phyloP scores from a whole-genome alignment of 2,329 filamentous ascomycete genomes.

The Metarhizium anisopliae region DNA sequence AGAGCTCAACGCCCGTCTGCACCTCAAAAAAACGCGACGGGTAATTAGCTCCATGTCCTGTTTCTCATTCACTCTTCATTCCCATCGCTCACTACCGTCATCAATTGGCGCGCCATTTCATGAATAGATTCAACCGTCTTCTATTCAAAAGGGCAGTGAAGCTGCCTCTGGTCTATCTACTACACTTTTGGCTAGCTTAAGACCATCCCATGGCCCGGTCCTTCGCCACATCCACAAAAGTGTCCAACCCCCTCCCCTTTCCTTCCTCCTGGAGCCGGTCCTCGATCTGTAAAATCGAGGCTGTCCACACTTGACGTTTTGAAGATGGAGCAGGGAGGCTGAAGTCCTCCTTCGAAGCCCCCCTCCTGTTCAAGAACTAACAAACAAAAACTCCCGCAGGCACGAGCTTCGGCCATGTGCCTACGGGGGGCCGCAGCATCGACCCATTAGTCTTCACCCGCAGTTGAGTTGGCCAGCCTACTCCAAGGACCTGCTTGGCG shows the following conservation, averaged over 20 bases:
- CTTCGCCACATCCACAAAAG: slow-evolving; percentile 20
- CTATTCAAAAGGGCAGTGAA: slow-evolving; percentile 24
- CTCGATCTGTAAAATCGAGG: slow-evolving; percentile 13
- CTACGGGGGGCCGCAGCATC: slow-evolving; percentile 43
- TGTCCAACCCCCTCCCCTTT: neutral
- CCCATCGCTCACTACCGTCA: neutral
- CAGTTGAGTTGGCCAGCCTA: slow-evolving; percentile 11
- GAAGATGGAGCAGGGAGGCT: slow-evolving; percentile 1
- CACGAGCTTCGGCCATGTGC: slow-evolving; percentile 11
- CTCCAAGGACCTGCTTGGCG: slow-evolving; percentile 37
- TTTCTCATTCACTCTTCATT: neutral
- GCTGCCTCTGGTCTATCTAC: slow-evolving; percentile 11
- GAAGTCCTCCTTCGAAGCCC: neutral
- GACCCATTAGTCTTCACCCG: slow-evolving; percentile 35
- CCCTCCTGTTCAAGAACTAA: slow-evolving; percentile 19
- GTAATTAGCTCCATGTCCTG: neutral
- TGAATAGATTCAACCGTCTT: slow-evolving; percentile 43
- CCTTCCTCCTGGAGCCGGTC: slow-evolving; percentile 15
- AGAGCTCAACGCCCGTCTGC: neutral
- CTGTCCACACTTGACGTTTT: slow-evolving; percentile 14
- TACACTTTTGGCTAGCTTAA: slow-evolving; percentile 22
- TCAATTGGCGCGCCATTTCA: neutral
- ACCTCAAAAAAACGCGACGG: neutral
- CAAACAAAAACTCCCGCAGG: slow-evolving; percentile 21
- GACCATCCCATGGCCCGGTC: slow-evolving; percentile 18